Percentiles rank a stretch among this genome's conserved stretches.
Conservation (phyloP, 2,329 filamentous ascomycete genomes). For the Trichoderma polysporum region DNA sequence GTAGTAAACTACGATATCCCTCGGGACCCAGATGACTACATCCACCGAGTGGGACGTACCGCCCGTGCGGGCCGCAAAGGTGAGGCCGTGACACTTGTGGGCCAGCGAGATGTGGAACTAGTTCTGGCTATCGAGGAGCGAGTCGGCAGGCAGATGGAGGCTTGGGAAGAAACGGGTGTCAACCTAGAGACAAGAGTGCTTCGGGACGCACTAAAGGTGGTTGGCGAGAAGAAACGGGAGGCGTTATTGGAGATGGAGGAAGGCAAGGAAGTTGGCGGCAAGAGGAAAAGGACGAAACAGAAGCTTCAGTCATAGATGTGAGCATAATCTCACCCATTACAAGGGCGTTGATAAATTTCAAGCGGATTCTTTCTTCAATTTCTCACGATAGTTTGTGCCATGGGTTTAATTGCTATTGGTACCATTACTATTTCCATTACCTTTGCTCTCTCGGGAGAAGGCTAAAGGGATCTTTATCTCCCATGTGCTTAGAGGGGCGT, state of each 20-base stretch:
- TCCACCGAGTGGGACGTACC: conserved; percentile 93
- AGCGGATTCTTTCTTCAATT: neutral
- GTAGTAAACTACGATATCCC: conserved; percentile 97
- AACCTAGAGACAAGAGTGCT: conserved; percentile 90
- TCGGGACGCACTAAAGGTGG: conserved; percentile 79
- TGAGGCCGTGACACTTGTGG: conserved; percentile 82
- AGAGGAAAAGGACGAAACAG: conserved; percentile 63
- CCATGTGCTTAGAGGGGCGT: neutral
- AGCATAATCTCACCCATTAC: neutral
- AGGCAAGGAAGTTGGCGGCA: conserved; percentile 86
- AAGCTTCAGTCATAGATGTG: conserved; percentile 47
- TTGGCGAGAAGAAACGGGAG: conserved; percentile 94
- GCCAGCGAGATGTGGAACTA: conserved; percentile 87
- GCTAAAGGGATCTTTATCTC: neutral
- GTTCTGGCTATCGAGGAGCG: conserved; percentile 86
- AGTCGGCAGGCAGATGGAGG: conserved; percentile 75
- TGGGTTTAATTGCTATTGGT: neutral
- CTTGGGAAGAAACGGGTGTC: conserved; percentile 86
- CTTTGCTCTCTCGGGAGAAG: neutral
- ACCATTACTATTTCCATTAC: neutral
- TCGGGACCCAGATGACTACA: conserved; percentile 95
- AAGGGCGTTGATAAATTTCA: neutral
- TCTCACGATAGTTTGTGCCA: neutral
- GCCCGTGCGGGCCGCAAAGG: conserved; percentile 85
- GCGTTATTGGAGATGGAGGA: conserved; percentile 90